phyloP scores from a whole-genome alignment of 257 asterid species.

The Fraxinus quadrangulata region DNA sequence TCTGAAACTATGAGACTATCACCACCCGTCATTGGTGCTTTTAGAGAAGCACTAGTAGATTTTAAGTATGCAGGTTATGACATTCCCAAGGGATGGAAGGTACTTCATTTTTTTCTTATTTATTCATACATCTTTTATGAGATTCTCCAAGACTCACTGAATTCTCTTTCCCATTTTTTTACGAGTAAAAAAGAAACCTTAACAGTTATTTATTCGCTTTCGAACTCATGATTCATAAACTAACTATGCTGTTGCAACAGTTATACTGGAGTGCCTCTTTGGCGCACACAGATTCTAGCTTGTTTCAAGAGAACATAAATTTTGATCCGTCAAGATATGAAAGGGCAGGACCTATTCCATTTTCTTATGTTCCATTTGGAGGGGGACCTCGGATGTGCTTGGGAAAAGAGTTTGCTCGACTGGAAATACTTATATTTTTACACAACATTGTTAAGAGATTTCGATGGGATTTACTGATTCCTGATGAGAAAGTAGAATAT shows the following conservation, averaged over 20 bases:
- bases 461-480: conserved; percentile 47
- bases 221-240: not conserved
- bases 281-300: not conserved
- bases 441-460: conserved; percentile 43
- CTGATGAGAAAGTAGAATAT: conserved; percentile 45
- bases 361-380: conserved; percentile 27
- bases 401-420: conserved; percentile 66
- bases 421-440: conserved; percentile 57
- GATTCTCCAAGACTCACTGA: not conserved
- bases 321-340: conserved; percentile 29
- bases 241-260: not conserved
- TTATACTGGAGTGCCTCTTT: conserved; percentile 5
- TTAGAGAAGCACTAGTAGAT: conserved; percentile 60
- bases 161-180: not conserved
- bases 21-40: conserved; percentile 67
- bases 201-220: not conserved
- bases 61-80: conserved; percentile 60
- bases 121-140: not conserved
- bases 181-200: not conserved
- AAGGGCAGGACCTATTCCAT: conserved; percentile 24
- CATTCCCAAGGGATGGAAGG: conserved; percentile 96
- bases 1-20: conserved; percentile 58
- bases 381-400: conserved; percentile 48
- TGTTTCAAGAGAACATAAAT: conserved; percentile 1
- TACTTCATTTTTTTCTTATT: conserved; percentile 6